Evolutionary conservation across 169 alveolate species (phyloP).

Genomic region (Plasmodium knowlesi): DNA sequence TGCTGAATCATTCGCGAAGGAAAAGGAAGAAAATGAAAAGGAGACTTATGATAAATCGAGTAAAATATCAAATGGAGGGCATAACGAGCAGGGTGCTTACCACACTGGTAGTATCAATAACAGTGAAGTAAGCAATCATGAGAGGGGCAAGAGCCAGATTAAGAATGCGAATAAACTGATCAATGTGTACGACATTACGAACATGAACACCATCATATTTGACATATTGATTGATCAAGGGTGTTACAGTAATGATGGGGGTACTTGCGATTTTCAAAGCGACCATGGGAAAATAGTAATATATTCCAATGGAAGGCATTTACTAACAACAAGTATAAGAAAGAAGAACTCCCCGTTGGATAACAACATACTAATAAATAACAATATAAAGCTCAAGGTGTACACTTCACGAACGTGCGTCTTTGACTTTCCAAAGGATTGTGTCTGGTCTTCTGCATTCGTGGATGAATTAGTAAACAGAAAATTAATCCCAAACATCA

Average conservation of each 20-base stretch:
- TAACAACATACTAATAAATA: constrained; percentile 8
- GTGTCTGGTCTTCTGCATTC: constrained; percentile 67
- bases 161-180: constrained; percentile 26
- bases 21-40: background rate
- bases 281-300: constrained; percentile 60
- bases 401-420: constrained; percentile 64
- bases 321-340: constrained; percentile 63
- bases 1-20: constrained; percentile 1
- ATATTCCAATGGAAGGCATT: constrained; percentile 69
- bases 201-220: constrained; percentile 72
- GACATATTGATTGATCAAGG: constrained; percentile 74
- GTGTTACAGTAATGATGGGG: constrained; percentile 44
- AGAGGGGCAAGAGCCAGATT: background rate
- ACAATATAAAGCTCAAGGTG: constrained; percentile 37
- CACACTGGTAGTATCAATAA: background rate
- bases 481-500: constrained; percentile 62
- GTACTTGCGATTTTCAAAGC: background rate
- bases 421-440: constrained; percentile 73
- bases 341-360: constrained; percentile 13
- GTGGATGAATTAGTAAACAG: constrained; percentile 65
- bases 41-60: background rate
- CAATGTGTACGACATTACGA: constrained; percentile 68
- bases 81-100: constrained; percentile 1
- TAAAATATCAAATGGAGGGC: background rate
- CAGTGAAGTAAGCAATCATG: background rate